A percentile compares a stretch with the other conserved stretches of the same genome.
Evolutionary conservation across 148 eudicot genomes (phyloP).

Genomic region (Vaccinium darrowii): DNA sequence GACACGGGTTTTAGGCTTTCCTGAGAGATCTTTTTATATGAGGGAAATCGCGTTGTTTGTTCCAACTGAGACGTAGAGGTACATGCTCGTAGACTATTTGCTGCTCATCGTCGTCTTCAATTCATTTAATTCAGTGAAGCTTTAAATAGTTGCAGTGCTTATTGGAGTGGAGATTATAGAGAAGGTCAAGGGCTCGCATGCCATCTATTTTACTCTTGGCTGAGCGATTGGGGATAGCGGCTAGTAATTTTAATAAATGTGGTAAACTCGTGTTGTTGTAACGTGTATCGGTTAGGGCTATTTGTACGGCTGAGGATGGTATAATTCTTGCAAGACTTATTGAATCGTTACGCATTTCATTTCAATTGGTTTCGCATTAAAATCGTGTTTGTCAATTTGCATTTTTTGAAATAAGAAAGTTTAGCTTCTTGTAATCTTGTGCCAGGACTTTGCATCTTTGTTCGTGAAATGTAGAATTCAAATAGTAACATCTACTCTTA

Average conservation of each 20-base stretch:
- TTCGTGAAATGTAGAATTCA: not conserved
- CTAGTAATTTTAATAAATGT: conserved; percentile 26
- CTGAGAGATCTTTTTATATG: conserved; percentile 3
- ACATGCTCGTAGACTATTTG: not conserved
- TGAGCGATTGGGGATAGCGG: conserved; percentile 27
- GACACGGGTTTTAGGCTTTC: conserved; percentile 21
- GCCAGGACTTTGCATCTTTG: not conserved
- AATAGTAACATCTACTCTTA: not conserved
- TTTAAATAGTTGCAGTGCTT: conserved; percentile 25
- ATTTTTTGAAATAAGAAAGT: not conserved
- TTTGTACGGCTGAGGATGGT: not conserved
- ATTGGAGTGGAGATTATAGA: conserved; percentile 12
- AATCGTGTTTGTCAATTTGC: not conserved
- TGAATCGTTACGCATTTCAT: not conserved
- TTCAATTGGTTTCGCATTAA: not conserved
- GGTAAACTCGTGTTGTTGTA: conserved; percentile 11
- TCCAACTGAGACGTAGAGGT: conserved; percentile 11
- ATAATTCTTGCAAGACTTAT: not conserved
- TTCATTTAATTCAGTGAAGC: conserved; percentile 17
- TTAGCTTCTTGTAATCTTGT: not conserved
- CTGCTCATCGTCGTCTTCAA: not conserved
- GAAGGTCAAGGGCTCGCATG: conserved; percentile 21
- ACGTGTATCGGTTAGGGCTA: conserved; percentile 10
- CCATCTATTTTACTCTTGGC: conserved; percentile 34
- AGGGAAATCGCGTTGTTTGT: not conserved